Percentiles rank a stretch among this genome's conserved stretches.
These are phyloP conservation scores for Aspergillus sergii DNA, from an alignment of 2,329 filamentous ascomycete species.

Conservation along the genomic window DNA sequence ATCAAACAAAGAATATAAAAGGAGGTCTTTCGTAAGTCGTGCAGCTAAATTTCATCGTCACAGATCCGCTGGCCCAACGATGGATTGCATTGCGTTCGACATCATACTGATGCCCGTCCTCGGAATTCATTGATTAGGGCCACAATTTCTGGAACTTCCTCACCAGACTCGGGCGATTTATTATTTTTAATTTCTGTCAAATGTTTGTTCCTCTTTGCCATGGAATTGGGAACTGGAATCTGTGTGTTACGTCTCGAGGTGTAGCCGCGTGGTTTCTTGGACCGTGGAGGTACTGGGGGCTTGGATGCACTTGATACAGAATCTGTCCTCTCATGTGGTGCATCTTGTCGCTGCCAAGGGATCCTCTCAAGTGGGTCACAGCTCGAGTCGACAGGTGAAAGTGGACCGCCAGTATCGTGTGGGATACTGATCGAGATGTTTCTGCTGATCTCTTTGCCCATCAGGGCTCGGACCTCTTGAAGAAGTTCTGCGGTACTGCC, in stretches of 20 bases:
- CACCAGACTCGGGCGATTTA: not conserved
- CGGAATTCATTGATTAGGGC: not conserved
- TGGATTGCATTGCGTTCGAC: rapidly evolving
- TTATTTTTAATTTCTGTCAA: not conserved
- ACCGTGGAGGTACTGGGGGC: not conserved
- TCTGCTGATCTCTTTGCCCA: not conserved
- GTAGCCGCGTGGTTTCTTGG: not conserved
- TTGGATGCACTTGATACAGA: not conserved
- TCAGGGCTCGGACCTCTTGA: not conserved
- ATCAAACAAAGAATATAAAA: not conserved
- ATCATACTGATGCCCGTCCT: not conserved
- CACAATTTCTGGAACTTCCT: not conserved
- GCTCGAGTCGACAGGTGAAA: not conserved
- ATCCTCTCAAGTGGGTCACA: not conserved
- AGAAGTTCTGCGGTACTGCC: not conserved
- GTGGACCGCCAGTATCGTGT: not conserved
- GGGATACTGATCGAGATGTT: not conserved
- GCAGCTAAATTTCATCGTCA: not conserved
- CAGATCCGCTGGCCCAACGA: not conserved
- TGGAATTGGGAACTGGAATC: not conserved
- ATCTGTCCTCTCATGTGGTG: not conserved
- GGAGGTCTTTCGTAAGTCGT: not conserved
- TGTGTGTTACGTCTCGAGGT: not conserved
- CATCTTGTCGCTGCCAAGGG: not conserved
- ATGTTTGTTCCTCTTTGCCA: not conserved